Conservation (phyloP, 2,329 filamentous ascomycete species). For the Colletotrichum navitas region DNA sequence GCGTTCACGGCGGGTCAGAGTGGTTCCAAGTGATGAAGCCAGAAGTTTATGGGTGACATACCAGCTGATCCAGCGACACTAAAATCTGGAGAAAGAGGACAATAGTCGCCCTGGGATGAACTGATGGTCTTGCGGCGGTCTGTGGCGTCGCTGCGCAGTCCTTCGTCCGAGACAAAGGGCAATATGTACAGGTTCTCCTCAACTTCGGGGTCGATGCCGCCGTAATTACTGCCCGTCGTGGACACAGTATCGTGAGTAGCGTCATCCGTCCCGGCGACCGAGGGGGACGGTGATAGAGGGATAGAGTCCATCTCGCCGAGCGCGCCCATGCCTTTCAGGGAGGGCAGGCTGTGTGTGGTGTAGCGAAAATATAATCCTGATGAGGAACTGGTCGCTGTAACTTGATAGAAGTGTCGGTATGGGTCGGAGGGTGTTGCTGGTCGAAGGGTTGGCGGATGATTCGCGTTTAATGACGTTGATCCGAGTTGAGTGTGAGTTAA, state of each 20-base stretch:
- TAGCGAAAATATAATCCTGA: background rate
- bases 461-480: background rate
- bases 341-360: background rate
- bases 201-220: constrained; percentile 53
- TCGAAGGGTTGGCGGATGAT: background rate
- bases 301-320: constrained; percentile 25
- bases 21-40: background rate
- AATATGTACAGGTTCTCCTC: constrained; percentile 51
- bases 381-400: background rate
- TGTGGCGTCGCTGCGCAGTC: constrained; percentile 42
- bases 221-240: constrained; percentile 46
- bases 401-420: background rate
- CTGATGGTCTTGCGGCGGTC: constrained; percentile 41
- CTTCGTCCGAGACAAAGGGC: constrained; percentile 47
- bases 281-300: constrained; percentile 18
- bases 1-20: background rate
- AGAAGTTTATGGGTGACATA: constrained; percentile 1
- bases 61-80: background rate
- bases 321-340: constrained; percentile 17
- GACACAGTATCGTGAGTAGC: constrained; percentile 15
- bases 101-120: constrained; percentile 36
- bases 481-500: background rate
- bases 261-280: constrained; percentile 8
- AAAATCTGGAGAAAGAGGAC: constrained; percentile 25
- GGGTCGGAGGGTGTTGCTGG: background rate